Evolutionary conservation across 306 rosid genomes (phyloP).

Genomic region (Pyrus communis): DNA sequence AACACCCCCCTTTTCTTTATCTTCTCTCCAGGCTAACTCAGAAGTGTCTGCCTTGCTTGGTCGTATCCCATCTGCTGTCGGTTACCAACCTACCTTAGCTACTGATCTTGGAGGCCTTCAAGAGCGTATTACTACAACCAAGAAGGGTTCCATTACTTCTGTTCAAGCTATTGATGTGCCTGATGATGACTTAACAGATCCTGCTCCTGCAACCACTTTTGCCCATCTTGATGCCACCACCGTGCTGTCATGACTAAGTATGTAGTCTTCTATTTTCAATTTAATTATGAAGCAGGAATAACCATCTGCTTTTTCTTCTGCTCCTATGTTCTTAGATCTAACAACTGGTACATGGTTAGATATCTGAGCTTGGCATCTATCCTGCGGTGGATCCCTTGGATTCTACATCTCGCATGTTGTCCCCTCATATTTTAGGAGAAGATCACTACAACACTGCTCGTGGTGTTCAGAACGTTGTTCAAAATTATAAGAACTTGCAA

Average conservation of each 20-base stretch:
- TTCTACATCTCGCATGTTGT: constrained; percentile 98
- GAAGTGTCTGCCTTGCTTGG: constrained; percentile 99
- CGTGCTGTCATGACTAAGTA: constrained; percentile 83
- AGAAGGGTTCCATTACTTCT: constrained; percentile 95
- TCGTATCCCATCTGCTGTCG: constrained; percentile 98
- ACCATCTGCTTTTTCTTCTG: not conserved
- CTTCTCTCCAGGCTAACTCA: constrained; percentile 68
- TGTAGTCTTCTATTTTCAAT: not conserved
- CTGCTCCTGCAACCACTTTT: constrained; percentile 96
- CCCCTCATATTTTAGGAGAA: constrained; percentile 91
- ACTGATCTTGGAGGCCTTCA: constrained; percentile 98
- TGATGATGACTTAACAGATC: constrained; percentile 99
- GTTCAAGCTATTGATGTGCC: constrained; percentile 98
- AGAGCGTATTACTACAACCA: constrained; percentile 94
- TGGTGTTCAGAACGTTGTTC: constrained; percentile 92
- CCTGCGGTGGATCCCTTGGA: constrained; percentile 93
- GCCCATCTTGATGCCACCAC: constrained; percentile 99
- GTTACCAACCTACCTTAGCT: constrained; percentile 96
- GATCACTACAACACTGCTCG: constrained; percentile 91
- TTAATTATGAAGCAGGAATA: not conserved
- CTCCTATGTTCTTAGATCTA: not conserved
- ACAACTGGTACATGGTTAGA: constrained; percentile 26
- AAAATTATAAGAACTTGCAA: constrained; percentile 93
- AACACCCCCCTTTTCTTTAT: not conserved
- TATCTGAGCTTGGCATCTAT: constrained; percentile 95